Percentiles rank a stretch among this genome's conserved stretches.
Conservation (phyloP, 2,329 filamentous ascomycete species). For the Xylariaceae sp. region DNA sequence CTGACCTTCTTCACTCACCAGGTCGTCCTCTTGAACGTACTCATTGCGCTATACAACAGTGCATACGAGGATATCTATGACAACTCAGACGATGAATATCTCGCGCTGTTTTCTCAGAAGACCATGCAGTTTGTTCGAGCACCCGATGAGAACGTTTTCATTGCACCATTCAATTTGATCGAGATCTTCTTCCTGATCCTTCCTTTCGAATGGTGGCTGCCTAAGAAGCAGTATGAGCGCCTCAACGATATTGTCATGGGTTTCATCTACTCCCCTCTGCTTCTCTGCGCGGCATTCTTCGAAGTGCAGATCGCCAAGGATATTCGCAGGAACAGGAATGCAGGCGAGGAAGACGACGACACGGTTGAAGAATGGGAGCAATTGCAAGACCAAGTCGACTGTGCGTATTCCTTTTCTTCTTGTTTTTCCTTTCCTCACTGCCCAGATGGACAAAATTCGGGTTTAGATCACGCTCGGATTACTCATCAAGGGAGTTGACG, state of each 20-base stretch:
- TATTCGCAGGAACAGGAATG: conserved; percentile 68
- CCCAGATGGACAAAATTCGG: too few species aligned
- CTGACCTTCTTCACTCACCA: background rate
- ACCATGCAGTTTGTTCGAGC: conserved; percentile 96
- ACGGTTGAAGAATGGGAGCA: conserved; percentile 92
- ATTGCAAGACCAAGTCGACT: conserved; percentile 65
- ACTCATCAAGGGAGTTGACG: too few species aligned
- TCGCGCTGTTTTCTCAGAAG: conserved; percentile 88
- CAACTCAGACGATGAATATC: conserved; percentile 91
- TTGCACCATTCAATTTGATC: conserved; percentile 90
- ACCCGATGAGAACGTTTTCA: conserved; percentile 97
- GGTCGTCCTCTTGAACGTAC: conserved; percentile 82
- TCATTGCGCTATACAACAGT: conserved; percentile 95
- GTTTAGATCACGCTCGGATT: too few species aligned
- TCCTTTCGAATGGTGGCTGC: conserved; percentile 94
- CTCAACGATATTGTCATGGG: conserved; percentile 90
- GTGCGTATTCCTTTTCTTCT: conserved; percentile 31
- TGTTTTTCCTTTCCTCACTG: too few species aligned
- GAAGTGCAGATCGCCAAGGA: conserved; percentile 63
- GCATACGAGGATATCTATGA: conserved; percentile 93
- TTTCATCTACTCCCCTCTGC: conserved; percentile 75
- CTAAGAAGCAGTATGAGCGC: conserved; percentile 65
- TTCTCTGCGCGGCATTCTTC: conserved; percentile 71
- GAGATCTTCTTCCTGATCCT: conserved; percentile 77
- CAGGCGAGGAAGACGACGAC: conserved; percentile 88